phyloP scores from a whole-genome alignment of 169 alveolate species.

The Plasmodium adleri region DNA sequence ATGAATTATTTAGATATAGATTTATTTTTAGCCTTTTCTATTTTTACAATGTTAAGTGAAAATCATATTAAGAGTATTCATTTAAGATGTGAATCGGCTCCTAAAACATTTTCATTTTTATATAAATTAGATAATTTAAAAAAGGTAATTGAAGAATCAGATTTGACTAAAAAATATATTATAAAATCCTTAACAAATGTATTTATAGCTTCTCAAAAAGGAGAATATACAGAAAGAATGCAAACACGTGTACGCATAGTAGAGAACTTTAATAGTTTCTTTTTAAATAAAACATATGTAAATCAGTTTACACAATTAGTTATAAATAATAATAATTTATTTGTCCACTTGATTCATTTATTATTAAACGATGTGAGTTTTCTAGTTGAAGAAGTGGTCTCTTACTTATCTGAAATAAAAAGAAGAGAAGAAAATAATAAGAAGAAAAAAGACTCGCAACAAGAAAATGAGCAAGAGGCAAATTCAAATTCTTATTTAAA shows the following conservation, averaged over 20 bases:
- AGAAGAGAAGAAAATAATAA: slow-evolving; percentile 83
- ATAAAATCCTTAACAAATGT: slow-evolving; percentile 85
- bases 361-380: slow-evolving; percentile 89
- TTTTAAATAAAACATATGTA: slow-evolving; percentile 80
- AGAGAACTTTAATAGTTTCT: slow-evolving; percentile 81
- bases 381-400: slow-evolving; percentile 90
- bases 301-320: slow-evolving; percentile 81
- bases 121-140: slow-evolving; percentile 75
- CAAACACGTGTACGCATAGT: slow-evolving; percentile 85
- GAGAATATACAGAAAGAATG: slow-evolving; percentile 86
- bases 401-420: slow-evolving; percentile 89
- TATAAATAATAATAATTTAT: slow-evolving; percentile 83
- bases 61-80: slow-evolving; percentile 87
- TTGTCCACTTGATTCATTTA: slow-evolving; percentile 90
- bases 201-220: slow-evolving; percentile 86
- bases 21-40: slow-evolving; percentile 84
- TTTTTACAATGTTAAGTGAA: slow-evolving; percentile 87
- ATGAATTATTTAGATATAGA: slow-evolving; percentile 87
- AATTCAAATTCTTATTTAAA: not conserved
- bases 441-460: slow-evolving; percentile 57
- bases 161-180: slow-evolving; percentile 77
- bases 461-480: slow-evolving; percentile 31
- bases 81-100: slow-evolving; percentile 89
- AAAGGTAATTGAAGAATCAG: slow-evolving; percentile 75
- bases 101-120: slow-evolving; percentile 79